A percentile compares a stretch with the other conserved stretches of the same genome.
These are phyloP conservation scores for Metschnikowia drakensbergensis DNA, from an alignment of 805 yeast species.

Conservation along the genomic window DNA sequence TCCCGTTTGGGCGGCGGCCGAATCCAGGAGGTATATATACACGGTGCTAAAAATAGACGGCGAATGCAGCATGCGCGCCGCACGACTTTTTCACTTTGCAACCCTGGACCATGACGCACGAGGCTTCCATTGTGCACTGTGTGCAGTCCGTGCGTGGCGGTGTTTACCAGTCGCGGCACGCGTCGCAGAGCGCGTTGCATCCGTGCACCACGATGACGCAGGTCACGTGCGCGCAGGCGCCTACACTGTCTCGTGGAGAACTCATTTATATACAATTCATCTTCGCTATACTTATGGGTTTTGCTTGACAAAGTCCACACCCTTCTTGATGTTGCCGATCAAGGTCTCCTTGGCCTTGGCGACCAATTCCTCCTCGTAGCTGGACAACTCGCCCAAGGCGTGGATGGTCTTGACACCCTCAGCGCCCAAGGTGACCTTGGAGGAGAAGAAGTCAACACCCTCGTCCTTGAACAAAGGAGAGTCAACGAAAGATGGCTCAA, in stretches of 20 bases:
- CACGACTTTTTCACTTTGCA: not conserved
- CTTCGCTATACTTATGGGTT: slow-evolving; percentile 48
- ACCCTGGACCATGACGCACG: not conserved
- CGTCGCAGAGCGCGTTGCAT: not conserved
- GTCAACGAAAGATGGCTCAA: slow-evolving; percentile 71
- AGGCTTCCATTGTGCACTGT: not conserved
- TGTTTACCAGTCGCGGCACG: not conserved
- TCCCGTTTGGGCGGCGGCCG: no score
- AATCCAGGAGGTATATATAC: no score
- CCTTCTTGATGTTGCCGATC: slow-evolving; percentile 89
- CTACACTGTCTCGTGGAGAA: not conserved
- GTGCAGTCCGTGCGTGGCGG: not conserved
- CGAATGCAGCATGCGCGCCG: not conserved
- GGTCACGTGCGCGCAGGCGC: no score
- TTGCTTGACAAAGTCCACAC: slow-evolving; percentile 77
- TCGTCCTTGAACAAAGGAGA: slow-evolving; percentile 78
- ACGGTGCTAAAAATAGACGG: not conserved
- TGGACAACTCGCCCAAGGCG: slow-evolving; percentile 66
- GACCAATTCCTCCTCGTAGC: slow-evolving; percentile 82
- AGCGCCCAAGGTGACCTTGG: slow-evolving; percentile 89
- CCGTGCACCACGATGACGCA: not conserved
- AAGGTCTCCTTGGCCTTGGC: slow-evolving; percentile 83
- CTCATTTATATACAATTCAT: slow-evolving; percentile 1
- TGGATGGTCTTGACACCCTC: slow-evolving; percentile 84
- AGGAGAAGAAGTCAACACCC: slow-evolving; percentile 96